A percentile compares a stretch with the other conserved stretches of the same genome.
Evolutionary conservation across 495 filamentous ascomycete species (phyloP).

Genomic region (Rhizodiscina lignyota): DNA sequence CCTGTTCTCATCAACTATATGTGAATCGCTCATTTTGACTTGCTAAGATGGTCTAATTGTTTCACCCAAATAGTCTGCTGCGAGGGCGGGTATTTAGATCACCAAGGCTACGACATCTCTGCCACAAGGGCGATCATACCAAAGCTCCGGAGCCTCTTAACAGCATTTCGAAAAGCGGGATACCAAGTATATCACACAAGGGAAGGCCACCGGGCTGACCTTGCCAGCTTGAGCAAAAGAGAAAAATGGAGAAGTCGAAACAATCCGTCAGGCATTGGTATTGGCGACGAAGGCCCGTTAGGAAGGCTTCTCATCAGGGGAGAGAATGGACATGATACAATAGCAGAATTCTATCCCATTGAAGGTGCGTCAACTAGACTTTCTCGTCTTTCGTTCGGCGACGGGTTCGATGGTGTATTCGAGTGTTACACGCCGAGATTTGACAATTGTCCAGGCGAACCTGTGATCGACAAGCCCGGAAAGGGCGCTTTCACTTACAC

Average conservation of each 20-base stretch:
- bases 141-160: constrained; percentile 15
- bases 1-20: constrained; percentile 1
- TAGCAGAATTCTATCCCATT: constrained; percentile 40
- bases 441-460: no score
- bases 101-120: constrained; percentile 41
- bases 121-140: constrained; percentile 38
- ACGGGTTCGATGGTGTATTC: no score
- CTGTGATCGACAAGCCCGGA: constrained; percentile 53
- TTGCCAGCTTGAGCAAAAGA: constrained; percentile 39
- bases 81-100: constrained; percentile 38
- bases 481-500: constrained; percentile 50
- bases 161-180: constrained; percentile 7
- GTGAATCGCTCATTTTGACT: constrained; percentile 5
- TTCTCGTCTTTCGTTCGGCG: no score
- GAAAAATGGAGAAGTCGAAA: constrained; percentile 37
- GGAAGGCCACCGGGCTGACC: constrained; percentile 47
- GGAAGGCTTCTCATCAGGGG: constrained; percentile 49
- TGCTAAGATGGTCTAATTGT: constrained; percentile 1
- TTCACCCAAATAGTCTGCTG: constrained; percentile 31
- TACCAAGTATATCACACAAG: constrained; percentile 53
- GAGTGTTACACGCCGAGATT: no score
- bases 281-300: constrained; percentile 43
- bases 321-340: constrained; percentile 43
- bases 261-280: constrained; percentile 33
- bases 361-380: constrained; percentile 13